Evolutionary conservation across 257 asterid species (phyloP).

Genomic region (Rauvolfia tetraphylla): DNA sequence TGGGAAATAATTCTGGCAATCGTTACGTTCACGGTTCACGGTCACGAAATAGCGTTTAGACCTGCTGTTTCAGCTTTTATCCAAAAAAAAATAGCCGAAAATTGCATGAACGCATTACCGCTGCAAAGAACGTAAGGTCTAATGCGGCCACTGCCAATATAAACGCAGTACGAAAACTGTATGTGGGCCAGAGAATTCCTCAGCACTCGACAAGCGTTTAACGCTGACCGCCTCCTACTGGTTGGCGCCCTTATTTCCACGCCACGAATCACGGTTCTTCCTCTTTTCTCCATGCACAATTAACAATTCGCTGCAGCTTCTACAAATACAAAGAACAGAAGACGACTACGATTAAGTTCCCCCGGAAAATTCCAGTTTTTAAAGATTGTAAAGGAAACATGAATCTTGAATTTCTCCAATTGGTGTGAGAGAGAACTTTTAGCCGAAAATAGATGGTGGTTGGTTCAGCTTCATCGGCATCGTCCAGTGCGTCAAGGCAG

Average conservation of each 20-base stretch:
- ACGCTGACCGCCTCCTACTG: conserved; percentile 4
- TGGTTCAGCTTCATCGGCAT: conserved; percentile 37
- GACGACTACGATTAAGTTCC: not conserved
- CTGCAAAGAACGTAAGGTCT: too few relatives aligned
- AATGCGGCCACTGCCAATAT: too few relatives aligned
- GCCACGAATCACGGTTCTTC: conserved; percentile 33
- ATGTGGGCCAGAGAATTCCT: too few relatives aligned
- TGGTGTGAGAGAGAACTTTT: not conserved
- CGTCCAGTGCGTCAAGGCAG: conserved; percentile 31
- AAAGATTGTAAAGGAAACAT: not conserved
- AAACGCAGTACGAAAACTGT: too few relatives aligned
- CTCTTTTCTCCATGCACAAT: conserved; percentile 1
- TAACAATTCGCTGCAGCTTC: not conserved
- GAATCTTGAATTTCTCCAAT: not conserved
- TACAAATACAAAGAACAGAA: not conserved
- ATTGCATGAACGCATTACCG: too few relatives aligned
- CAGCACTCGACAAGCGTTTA: conserved; percentile 11
- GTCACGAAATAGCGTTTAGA: too few relatives aligned
- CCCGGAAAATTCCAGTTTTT: not conserved
- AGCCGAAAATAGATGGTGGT: conserved; percentile 29
- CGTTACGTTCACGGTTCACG: too few relatives aligned
- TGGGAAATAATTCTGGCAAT: too few relatives aligned
- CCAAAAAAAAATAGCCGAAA: too few relatives aligned
- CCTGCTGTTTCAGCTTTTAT: too few relatives aligned
- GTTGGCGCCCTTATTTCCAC: conserved; percentile 40